Conservation (phyloP, 2,329 filamentous ascomycete genomes). For the Pseudogymnoascus pannorum region DNA sequence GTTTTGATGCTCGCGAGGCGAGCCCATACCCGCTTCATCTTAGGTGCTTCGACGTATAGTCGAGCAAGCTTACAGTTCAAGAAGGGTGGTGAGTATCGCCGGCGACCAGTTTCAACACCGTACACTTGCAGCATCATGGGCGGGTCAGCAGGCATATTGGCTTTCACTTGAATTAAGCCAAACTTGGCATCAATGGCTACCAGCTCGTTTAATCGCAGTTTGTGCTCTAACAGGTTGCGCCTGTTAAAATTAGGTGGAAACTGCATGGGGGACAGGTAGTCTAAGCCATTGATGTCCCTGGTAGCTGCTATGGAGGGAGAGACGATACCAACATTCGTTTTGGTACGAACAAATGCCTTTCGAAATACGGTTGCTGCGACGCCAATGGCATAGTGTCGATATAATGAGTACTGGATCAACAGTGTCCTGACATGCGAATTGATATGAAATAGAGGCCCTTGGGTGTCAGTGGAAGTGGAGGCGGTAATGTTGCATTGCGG, state of each 20-base stretch:
- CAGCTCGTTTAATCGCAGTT: conserved; percentile 46
- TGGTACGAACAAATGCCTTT: conserved; percentile 56
- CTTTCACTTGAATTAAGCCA: conserved; percentile 78
- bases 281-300: conserved; percentile 11
- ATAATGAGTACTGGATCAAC: conserved; percentile 82
- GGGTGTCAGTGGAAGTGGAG: conserved; percentile 75
- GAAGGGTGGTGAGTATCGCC: conserved; percentile 83
- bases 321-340: conserved; percentile 34
- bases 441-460: conserved; percentile 81
- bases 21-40: conserved; percentile 78
- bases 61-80: conserved; percentile 68
- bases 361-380: conserved; percentile 71
- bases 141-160: conserved; percentile 82
- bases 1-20: conserved; percentile 77
- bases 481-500: conserved; percentile 83
- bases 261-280: conserved; percentile 23
- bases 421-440: conserved; percentile 75
- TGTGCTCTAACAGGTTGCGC: conserved; percentile 10
- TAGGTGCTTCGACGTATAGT: conserved; percentile 81
- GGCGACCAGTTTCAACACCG: conserved; percentile 70
- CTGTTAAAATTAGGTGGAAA: conserved; percentile 19
- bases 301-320: conserved; percentile 7
- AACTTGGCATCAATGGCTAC: conserved; percentile 77
- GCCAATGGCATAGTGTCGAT: conserved; percentile 83
- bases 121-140: conserved; percentile 85